Evolutionary conservation across 352 stramenopile genomes (phyloP).

Genomic region (Phytopythium mirpurense): DNA sequence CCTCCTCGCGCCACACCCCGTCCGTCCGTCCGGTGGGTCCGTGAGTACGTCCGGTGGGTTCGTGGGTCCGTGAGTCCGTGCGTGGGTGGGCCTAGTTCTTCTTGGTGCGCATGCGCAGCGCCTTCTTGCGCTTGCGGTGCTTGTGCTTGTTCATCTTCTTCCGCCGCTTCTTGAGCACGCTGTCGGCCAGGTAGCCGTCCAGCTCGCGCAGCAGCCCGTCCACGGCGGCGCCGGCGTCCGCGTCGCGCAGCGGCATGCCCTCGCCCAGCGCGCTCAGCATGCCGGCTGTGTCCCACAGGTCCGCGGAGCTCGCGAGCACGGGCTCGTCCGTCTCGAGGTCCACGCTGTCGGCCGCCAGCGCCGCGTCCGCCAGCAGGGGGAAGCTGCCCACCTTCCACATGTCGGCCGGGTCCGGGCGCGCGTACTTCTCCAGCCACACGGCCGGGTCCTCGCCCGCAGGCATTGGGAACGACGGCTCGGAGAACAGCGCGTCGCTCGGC

Average conservation of each 20-base stretch:
- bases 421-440: slow-evolving; percentile 57
- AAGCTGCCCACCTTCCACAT: slow-evolving; percentile 80
- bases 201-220: slow-evolving; percentile 62
- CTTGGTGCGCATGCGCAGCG: slow-evolving; percentile 84
- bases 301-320: slow-evolving; percentile 34
- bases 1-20: too few species aligned
- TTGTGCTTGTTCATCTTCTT: slow-evolving; percentile 95
- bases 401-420: slow-evolving; percentile 46
- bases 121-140: slow-evolving; percentile 88
- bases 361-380: slow-evolving; percentile 39
- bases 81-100: slow-evolving; percentile 60
- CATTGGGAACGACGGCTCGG: slow-evolving; percentile 58
- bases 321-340: slow-evolving; percentile 13
- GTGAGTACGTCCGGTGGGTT: too few species aligned
- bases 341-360: not conserved
- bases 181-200: slow-evolving; percentile 78
- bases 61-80: too few species aligned
- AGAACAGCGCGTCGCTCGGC: slow-evolving; percentile 46
- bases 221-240: slow-evolving; percentile 22
- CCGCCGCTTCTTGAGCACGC: slow-evolving; percentile 86
- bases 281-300: slow-evolving; percentile 73
- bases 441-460: slow-evolving; percentile 39
- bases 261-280: slow-evolving; percentile 77
- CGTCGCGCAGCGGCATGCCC: slow-evolving; percentile 47
- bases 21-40: too few species aligned